Evolutionary conservation across 345 rosid species (phyloP), one percentile per base, ranked within the genome.

Genomic region (Cardamine resedifolia): DNA sequence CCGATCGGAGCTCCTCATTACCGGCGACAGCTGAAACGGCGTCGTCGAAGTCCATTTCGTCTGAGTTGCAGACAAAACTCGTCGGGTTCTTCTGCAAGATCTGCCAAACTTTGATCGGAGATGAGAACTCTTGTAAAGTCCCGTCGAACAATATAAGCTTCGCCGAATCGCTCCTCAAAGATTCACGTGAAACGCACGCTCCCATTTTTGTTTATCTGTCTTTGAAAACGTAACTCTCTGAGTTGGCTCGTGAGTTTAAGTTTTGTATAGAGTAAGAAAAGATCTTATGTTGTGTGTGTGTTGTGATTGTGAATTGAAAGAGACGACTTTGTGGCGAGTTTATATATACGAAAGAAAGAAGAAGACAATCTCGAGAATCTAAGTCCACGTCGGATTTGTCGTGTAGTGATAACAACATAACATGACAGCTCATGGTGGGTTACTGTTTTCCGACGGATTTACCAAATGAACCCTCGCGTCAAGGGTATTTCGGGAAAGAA

Each of bases 41-140:
- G 49, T 82, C 92, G 85, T 90, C 91, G 73, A 95, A 92, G 20
- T 96, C 99, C 96, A 96, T 88, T 23, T 92, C 97, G 68, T 96
- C 99, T 3, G 99, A 89, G 85, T 90, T 90, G 75, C 99, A 96
- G 38, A 96, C 85, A 64, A 96, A 92, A 49, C 81, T 76, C 28
- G 85, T 31, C 4, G 93, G 90, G n/a, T 85, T 68, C 71, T 66
- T 82, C 30, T 83, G 86, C 18, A 96, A 75, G 57, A 96, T 88
- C 34, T 75, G 82, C 66, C 94, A 96, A 23, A 68, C 99, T 81
- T 83, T 90, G 10, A 96, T 84, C 0, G 99, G 92, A 73, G 88
- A 87, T 3, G 91, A 55, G 52, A 79, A 95, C 79, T 95, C 99
- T 45, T 87, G 89, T 15, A 95, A 57, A 39, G 85, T 79, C 0